These are phyloP conservation scores for Carex scoparia DNA, from an alignment of 176 grass and related monocot genomes.

Conservation along the genomic window DNA sequence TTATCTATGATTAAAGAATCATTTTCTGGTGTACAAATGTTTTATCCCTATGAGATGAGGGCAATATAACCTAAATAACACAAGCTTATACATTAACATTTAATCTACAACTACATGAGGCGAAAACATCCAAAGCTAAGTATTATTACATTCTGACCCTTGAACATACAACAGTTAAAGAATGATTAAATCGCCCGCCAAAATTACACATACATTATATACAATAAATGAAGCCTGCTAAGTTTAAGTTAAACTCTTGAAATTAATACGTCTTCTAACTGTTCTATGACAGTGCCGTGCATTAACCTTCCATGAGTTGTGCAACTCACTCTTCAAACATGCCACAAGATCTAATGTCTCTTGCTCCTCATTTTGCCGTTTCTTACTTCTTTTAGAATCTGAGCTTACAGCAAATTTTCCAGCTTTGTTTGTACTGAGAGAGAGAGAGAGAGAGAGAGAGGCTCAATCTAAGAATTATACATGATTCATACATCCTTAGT, in stretches of 20 bases:
- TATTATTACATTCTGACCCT: conserved; percentile 12
- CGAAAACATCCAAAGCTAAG: not conserved
- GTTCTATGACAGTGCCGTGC: conserved; percentile 57
- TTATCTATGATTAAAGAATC: not conserved
- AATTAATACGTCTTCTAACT: conserved; percentile 51
- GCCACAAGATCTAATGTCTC: conserved; percentile 53
- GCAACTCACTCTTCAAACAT: conserved; percentile 41
- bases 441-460: not conserved
- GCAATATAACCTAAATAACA: not conserved
- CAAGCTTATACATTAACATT: not conserved
- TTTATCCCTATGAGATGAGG: not conserved
- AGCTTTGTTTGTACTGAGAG: conserved; percentile 47
- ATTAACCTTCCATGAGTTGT: conserved; percentile 49
- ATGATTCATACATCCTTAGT: not conserved
- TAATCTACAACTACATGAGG: not conserved
- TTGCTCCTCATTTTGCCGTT: conserved; percentile 27
- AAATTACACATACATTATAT: conserved; percentile 15
- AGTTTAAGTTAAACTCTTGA: conserved; percentile 29
- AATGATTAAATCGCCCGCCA: not conserved
- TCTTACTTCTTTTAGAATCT: conserved; percentile 28
- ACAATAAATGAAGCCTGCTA: not conserved
- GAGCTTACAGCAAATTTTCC: not conserved
- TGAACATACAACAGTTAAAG: conserved; percentile 20
- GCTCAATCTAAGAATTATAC: not conserved
- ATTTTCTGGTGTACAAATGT: not conserved